phyloP scores from a whole-genome alignment of 345 rosid genomes.

The Syzygium oleosum region DNA sequence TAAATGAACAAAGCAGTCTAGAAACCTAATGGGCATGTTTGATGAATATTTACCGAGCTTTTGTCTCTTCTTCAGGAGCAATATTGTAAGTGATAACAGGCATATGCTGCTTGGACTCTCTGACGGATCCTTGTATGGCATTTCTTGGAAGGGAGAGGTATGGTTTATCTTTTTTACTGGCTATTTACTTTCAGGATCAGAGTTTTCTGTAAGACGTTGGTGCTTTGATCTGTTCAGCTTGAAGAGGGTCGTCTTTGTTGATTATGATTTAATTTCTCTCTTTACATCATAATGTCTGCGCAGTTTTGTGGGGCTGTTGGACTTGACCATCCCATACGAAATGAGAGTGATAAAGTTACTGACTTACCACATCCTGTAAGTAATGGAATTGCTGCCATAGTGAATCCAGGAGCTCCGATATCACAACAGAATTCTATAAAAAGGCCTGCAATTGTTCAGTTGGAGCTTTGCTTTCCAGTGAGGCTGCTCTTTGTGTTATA shows the following conservation, averaged over 20 bases:
- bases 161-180: not conserved
- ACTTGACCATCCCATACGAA: constrained; percentile 22
- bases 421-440: constrained; percentile 11
- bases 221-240: not conserved
- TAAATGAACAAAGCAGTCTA: not conserved
- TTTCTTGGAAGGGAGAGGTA: constrained; percentile 99
- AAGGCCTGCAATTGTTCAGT: constrained; percentile 44
- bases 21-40: constrained; percentile 6
- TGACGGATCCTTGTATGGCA: constrained; percentile 66
- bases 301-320: constrained; percentile 82
- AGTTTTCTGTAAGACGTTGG: not conserved
- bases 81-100: constrained; percentile 66
- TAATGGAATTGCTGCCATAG: constrained; percentile 50
- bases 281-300: constrained; percentile 3
- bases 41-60: not conserved
- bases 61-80: constrained; percentile 53
- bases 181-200: not conserved
- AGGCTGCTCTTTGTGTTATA: constrained; percentile 67
- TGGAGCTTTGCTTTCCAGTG: constrained; percentile 65
- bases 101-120: constrained; percentile 87
- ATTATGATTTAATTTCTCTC: not conserved
- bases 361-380: constrained; percentile 22
- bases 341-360: constrained; percentile 24
- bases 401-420: constrained; percentile 20
- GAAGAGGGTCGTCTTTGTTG: not conserved